A percentile compares a stretch with the other conserved stretches of the same genome.
These are phyloP conservation scores for Nitzschia inconspicua DNA, from an alignment of 108 stramenopile species.

Conservation along the genomic window DNA sequence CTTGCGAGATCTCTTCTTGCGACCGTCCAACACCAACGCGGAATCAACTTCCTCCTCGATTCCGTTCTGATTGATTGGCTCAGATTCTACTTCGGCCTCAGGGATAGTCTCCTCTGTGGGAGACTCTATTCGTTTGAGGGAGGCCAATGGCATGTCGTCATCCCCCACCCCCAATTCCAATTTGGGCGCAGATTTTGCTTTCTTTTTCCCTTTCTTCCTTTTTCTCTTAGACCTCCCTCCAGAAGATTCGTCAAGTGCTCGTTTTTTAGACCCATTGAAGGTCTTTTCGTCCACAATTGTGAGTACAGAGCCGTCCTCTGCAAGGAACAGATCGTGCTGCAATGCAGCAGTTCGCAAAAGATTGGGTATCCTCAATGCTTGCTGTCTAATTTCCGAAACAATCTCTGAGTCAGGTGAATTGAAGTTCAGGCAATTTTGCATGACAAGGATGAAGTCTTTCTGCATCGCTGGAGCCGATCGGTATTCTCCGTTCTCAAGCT, in stretches of 20 bases:
- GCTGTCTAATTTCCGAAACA: slow-evolving; percentile 72
- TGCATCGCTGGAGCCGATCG: slow-evolving; percentile 86
- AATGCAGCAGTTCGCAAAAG: slow-evolving; percentile 69
- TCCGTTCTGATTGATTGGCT: not conserved
- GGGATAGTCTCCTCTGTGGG: slow-evolving; percentile 8
- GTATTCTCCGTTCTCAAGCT: slow-evolving; percentile 80
- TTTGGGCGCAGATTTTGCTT: slow-evolving; percentile 9
- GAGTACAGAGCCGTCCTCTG: slow-evolving; percentile 76
- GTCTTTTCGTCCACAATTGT: slow-evolving; percentile 60
- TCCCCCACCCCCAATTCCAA: slow-evolving; percentile 24
- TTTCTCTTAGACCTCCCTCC: slow-evolving; percentile 22
- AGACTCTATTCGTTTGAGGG: slow-evolving; percentile 48
- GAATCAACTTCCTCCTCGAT: not conserved
- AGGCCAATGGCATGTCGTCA: slow-evolving; percentile 28
- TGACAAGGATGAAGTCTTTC: slow-evolving; percentile 80
- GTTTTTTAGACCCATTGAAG: slow-evolving; percentile 37
- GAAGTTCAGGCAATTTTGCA: slow-evolving; percentile 80
- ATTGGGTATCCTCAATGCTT: slow-evolving; percentile 64
- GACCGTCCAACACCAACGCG: not conserved
- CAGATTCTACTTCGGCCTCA: slow-evolving; percentile 1
- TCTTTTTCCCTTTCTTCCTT: slow-evolving; percentile 17
- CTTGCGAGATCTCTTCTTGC: not conserved
- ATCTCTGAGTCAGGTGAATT: slow-evolving; percentile 80
- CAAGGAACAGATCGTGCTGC: slow-evolving; percentile 72
- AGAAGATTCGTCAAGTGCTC: not conserved